Evolutionary conservation across 768 basidiomycete genomes (phyloP).

Genomic region (Mycena pura): DNA sequence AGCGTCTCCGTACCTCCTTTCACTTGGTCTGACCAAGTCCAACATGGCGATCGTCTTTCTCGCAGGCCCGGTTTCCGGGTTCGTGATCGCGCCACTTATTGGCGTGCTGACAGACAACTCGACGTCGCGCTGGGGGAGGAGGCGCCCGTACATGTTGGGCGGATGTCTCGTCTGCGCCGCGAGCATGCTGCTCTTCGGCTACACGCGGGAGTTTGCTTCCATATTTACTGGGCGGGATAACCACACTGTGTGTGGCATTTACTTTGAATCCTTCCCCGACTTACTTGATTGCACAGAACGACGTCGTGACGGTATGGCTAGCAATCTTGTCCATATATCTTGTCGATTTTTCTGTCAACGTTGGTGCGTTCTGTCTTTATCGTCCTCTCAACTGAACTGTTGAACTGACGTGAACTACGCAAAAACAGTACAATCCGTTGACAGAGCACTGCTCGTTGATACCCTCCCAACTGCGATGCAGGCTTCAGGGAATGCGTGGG

Average conservation of each 20-base stretch:
- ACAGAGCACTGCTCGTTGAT: slow-evolving; percentile 91
- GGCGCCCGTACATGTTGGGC: slow-evolving; percentile 84
- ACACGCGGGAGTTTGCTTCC: slow-evolving; percentile 72
- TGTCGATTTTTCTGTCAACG: slow-evolving; percentile 72
- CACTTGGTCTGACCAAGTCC: slow-evolving; percentile 86
- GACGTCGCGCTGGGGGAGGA: slow-evolving; percentile 81
- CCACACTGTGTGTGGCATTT: slow-evolving; percentile 33
- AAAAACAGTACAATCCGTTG: slow-evolving; percentile 78
- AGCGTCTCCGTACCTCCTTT: slow-evolving; percentile 88
- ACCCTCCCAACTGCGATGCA: slow-evolving; percentile 77
- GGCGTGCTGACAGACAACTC: slow-evolving; percentile 87
- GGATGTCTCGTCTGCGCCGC: slow-evolving; percentile 70
- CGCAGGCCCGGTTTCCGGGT: slow-evolving; percentile 88
- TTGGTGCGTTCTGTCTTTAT: background rate
- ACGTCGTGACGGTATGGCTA: slow-evolving; percentile 72
- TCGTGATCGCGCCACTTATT: slow-evolving; percentile 91
- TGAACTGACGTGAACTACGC: too few species aligned
- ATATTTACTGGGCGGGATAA: slow-evolving; percentile 46
- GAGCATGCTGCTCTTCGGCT: slow-evolving; percentile 85
- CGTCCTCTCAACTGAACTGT: background rate
- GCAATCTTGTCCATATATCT: slow-evolving; percentile 76
- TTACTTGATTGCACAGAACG: slow-evolving; percentile 50
- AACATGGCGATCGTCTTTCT: slow-evolving; percentile 91
- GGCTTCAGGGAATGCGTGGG: slow-evolving; percentile 93
- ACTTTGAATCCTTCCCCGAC: background rate